Percentiles rank a stretch among this genome's conserved stretches.
phyloP scores from a whole-genome alignment of 805 yeast species.

The Teunomyces kruisii region DNA sequence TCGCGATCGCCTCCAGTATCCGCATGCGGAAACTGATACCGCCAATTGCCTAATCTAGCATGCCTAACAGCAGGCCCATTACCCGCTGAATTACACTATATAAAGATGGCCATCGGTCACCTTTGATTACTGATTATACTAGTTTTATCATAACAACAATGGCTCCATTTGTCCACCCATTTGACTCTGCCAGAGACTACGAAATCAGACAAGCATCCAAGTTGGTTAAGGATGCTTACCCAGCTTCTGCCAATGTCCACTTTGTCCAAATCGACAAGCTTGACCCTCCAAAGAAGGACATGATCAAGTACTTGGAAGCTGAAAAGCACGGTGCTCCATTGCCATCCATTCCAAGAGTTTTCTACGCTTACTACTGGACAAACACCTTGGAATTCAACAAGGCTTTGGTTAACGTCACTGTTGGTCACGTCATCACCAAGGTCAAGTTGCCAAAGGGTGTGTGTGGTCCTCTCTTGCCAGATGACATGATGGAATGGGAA shows the following conservation, averaged over 20 bases:
- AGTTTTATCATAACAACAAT: background rate
- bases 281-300: constrained; percentile 78
- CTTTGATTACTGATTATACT: background rate
- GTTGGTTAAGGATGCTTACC: constrained; percentile 57
- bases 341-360: constrained; percentile 66
- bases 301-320: constrained; percentile 65
- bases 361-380: constrained; percentile 62
- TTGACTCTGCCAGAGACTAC: constrained; percentile 56
- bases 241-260: constrained; percentile 54
- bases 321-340: constrained; percentile 50
- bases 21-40: constrained; percentile 4
- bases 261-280: constrained; percentile 65
- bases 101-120: background rate
- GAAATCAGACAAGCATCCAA: constrained; percentile 60
- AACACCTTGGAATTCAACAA: constrained; percentile 58
- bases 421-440: constrained; percentile 60
- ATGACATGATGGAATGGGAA: constrained; percentile 59
- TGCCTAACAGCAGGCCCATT: background rate
- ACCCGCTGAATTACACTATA: background rate
- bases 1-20: background rate
- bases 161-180: constrained; percentile 44
- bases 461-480: constrained; percentile 72
- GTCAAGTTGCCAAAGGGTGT: constrained; percentile 57
- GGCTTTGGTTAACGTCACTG: constrained; percentile 66
- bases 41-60: constrained; percentile 1